Base-by-base conservation (phyloP, 2,329 filamentous ascomycete genomes). In the Venturia carpophila region DNA sequence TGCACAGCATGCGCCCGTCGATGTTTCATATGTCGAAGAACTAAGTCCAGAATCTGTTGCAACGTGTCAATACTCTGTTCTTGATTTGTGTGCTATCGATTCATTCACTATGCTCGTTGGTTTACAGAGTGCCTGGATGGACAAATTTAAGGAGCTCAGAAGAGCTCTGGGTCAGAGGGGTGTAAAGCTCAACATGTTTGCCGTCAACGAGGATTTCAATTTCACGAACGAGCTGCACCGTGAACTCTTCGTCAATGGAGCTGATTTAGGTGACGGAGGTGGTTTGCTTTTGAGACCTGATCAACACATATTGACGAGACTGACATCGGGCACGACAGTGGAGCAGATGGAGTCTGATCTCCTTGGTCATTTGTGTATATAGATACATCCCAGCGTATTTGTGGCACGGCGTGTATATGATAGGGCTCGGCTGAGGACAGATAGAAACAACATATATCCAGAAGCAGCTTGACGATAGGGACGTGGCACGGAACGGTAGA, bases 261-360 rank as follows among this genome's bases (percentile, higher is more conserved):
- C 71, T 52, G 65, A 67, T 1, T 62, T 76, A 7, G 45, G 63
- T 5, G 62, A 69, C 3, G 71, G 70, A 7, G 68, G 70, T 17
- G 75, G 71, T 0, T 66, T 74, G 6, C 62, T 78, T 3, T 68
- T 78, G 15, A 69, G 76, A n/a, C 76, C 76, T 3, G 76, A 78
- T 66, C 76, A 78, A 64, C 75, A 78, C 64, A 72, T 77, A 63
- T 69, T 73, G 66, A 69, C 19, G 45, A 37, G 42, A 19, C 56
- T 65, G 7, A 15, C 27, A 5, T 58, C 52, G 19, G 27, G 15
- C 17, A 58, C 52, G 52, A 58, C 52, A 58, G 52, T 58, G 52
- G 52, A 24, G 15, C 27, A 58, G 30, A 58, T 58, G 27, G 30
- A 58, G 13, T 34, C 52, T 6, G 52, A 58, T 58, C 15, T 58